Conservation (phyloP, 192 early-diverging fungal genomes). For the Jimgerdemannia flammicorona region DNA sequence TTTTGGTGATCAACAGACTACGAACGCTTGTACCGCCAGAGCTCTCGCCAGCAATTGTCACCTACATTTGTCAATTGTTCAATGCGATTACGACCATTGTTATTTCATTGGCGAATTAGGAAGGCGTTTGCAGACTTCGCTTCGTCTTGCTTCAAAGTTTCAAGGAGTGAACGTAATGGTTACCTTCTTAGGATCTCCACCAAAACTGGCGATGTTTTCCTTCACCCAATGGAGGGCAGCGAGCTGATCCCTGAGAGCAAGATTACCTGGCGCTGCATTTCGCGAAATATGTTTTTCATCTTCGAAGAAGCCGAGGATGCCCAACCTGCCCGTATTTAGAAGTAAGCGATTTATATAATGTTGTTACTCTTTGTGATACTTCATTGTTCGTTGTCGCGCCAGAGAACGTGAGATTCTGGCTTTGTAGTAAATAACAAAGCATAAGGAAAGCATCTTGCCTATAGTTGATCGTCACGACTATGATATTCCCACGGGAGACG, state of each 20-base stretch:
- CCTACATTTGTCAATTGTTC: neutral
- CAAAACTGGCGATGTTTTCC: slow-evolving; percentile 51
- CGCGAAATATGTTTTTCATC: neutral
- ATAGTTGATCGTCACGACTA: slow-evolving; percentile 1
- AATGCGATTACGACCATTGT: no score
- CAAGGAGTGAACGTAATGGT: no score
- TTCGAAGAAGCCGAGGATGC: slow-evolving; percentile 1
- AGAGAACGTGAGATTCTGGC: no score
- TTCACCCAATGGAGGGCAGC: slow-evolving; percentile 52
- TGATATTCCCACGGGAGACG: neutral
- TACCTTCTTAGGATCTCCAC: slow-evolving; percentile 43
- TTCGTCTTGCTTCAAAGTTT: no score
- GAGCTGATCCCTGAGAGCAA: slow-evolving; percentile 45
- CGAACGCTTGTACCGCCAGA: slow-evolving; percentile 27
- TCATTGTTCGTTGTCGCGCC: no score
- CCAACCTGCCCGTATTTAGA: neutral
- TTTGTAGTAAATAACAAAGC: neutral
- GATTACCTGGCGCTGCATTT: neutral
- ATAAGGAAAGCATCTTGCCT: neutral
- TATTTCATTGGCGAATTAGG: no score
- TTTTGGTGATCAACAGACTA: slow-evolving; percentile 25
- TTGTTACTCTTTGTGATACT: no score
- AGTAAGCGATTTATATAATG: neutral
- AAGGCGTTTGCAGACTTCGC: no score
- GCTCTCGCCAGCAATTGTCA: slow-evolving; percentile 33